Percentiles rank a stretch among this genome's conserved stretches.
phyloP scores from a whole-genome alignment of 2,329 filamentous ascomycete species.

The Clarireedia homoeocarpa region DNA sequence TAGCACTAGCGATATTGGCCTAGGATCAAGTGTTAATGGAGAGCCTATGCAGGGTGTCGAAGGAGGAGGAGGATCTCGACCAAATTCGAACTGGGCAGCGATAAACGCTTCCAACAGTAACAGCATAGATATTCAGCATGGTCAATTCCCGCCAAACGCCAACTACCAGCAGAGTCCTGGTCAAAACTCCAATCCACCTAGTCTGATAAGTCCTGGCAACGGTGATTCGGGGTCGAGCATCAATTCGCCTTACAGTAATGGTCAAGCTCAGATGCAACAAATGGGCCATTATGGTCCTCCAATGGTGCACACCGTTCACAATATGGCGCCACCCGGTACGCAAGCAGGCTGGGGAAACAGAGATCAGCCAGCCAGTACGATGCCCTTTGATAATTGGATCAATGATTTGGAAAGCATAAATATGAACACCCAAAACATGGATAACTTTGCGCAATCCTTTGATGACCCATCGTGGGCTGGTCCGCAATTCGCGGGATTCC shows the following conservation, averaged over 20 bases:
- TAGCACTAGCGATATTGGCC: conserved; percentile 23
- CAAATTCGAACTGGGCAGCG: conserved; percentile 23
- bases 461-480: not conserved
- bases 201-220: conserved; percentile 21
- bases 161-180: conserved; percentile 18
- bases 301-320: not conserved
- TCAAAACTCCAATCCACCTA: conserved; percentile 20
- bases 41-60: conserved; percentile 28
- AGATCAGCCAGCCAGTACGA: not conserved
- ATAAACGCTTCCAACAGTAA: conserved; percentile 21
- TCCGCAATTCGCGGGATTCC: not conserved
- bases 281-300: conserved; percentile 6
- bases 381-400: conserved; percentile 5
- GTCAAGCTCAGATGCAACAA: conserved; percentile 2
- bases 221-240: conserved; percentile 21
- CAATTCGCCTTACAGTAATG: conserved; percentile 21
- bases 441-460: conserved; percentile 5
- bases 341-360: conserved; percentile 3
- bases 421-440: conserved; percentile 8
- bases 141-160: conserved; percentile 15
- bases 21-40: conserved; percentile 17
- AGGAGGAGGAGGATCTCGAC: conserved; percentile 13
- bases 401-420: conserved; percentile 4
- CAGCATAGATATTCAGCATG: conserved; percentile 19
- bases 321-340: conserved; percentile 7